A percentile compares a stretch with the other conserved stretches of the same genome.
These are phyloP conservation scores for Metarhizium humberi DNA, from an alignment of 2,329 filamentous ascomycete species.

Conservation along the genomic window DNA sequence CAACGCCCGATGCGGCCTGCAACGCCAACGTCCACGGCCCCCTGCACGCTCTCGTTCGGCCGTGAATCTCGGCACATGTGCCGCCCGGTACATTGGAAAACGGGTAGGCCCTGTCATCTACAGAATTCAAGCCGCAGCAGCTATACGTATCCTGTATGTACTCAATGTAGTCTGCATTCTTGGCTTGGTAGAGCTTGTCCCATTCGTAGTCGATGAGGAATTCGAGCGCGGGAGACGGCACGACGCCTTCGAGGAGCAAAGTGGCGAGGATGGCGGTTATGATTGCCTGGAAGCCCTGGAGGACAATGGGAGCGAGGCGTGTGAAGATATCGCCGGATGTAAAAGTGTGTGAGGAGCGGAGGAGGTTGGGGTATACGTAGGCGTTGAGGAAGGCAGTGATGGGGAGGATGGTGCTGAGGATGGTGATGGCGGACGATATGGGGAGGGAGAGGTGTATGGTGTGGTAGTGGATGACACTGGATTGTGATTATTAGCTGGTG, in stretches of 20 bases:
- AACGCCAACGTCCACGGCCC: conserved; percentile 47
- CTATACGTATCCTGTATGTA: conserved; percentile 55
- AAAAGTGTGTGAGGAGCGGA: conserved; percentile 15
- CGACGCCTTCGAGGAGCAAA: conserved; percentile 26
- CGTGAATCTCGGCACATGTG: conserved; percentile 36
- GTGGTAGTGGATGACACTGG: conserved; percentile 30
- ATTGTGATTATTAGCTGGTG: conserved; percentile 1
- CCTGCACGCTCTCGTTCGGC: conserved; percentile 37
- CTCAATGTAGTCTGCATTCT: conserved; percentile 41
- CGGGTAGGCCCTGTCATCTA: conserved; percentile 54
- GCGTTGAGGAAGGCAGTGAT: conserved; percentile 28
- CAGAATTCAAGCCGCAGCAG: conserved; percentile 56
- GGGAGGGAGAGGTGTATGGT: conserved; percentile 30
- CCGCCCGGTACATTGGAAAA: conserved; percentile 27
- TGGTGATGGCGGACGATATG: conserved; percentile 23
- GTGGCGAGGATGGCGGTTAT: conserved; percentile 35
- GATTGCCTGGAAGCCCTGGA: conserved; percentile 34
- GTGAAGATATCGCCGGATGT: conserved; percentile 14
- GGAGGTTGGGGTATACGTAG: conserved; percentile 23
- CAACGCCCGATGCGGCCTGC: conserved; percentile 41
- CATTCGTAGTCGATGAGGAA: conserved; percentile 51
- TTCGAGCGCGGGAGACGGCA: conserved; percentile 23
- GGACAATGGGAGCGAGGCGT: conserved; percentile 16
- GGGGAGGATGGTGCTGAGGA: conserved; percentile 30
- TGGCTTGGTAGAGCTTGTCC: conserved; percentile 40